Percentiles rank a stretch among this genome's conserved stretches.
Conservation (phyloP, 1,284 basidiomycete species). For the Cryptococcus floricola region DNA sequence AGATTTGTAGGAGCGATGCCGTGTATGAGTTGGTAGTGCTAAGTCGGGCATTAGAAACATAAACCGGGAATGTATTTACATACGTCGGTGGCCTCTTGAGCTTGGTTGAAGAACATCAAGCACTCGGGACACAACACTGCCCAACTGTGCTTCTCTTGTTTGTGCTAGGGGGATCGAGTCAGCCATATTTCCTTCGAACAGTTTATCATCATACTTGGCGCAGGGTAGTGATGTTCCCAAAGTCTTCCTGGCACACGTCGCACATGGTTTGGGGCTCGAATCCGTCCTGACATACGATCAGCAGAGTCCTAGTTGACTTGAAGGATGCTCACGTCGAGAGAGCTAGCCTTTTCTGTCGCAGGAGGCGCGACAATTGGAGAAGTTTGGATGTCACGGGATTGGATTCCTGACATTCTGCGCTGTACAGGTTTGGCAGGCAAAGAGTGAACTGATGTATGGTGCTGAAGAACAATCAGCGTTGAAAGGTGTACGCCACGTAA, state of each 20-base stretch:
- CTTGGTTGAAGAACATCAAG: conserved; percentile 5
- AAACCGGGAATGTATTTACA: not conserved
- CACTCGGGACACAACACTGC: conserved; percentile 12
- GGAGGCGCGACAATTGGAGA: too few relatives aligned
- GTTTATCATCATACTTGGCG: conserved; percentile 2
- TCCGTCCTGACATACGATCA: not conserved
- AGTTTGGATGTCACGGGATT: too few relatives aligned
- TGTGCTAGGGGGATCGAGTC: conserved; percentile 8
- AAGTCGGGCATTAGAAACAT: not conserved
- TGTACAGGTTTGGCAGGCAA: too few relatives aligned
- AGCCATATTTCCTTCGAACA: not conserved
- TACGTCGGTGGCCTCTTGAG: conserved; percentile 9
- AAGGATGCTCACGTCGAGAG: too few relatives aligned
- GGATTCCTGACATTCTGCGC: too few relatives aligned
- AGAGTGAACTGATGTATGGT: not conserved
- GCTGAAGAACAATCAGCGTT: not conserved
- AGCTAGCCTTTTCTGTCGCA: too few relatives aligned
- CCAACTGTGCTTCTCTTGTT: conserved; percentile 12
- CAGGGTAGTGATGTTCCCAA: not conserved
- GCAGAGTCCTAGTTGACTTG: too few relatives aligned
- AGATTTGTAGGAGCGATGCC: not conserved
- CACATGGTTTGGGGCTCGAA: not conserved
- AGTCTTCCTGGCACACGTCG: conserved; percentile 11
- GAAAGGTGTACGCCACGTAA: too few relatives aligned
- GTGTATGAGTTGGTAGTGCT: conserved; percentile 14